Evolutionary conservation across 352 stramenopile species (phyloP).

Genomic region (Phytophthora sp.): DNA sequence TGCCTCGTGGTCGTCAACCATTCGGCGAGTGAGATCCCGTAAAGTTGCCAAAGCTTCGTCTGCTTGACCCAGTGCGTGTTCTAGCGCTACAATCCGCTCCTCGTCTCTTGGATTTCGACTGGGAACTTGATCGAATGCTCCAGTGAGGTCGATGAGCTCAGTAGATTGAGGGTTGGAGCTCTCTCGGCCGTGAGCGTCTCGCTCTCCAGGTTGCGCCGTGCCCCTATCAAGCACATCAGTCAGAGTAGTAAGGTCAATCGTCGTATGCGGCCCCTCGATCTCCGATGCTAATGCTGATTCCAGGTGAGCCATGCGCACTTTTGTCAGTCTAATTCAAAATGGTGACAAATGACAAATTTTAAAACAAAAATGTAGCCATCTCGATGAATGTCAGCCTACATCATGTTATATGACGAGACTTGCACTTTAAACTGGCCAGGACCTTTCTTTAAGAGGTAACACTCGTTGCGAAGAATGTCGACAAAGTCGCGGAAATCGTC

Average conservation of each 20-base stretch:
- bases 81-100: not conserved
- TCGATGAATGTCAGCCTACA: constrained; percentile 10
- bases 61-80: constrained; percentile 5
- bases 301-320: no score
- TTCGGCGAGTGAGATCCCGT: not conserved
- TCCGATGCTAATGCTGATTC: no score
- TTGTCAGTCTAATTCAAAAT: no score
- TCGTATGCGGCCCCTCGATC: not conserved
- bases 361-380: not conserved
- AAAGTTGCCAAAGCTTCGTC: not conserved
- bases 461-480: constrained; percentile 87
- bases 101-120: not conserved
- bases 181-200: not conserved
- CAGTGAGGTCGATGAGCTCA: constrained; percentile 6
- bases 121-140: not conserved
- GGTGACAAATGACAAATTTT: no score
- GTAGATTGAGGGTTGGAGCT: not conserved
- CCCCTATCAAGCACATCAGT: not conserved
- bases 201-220: not conserved
- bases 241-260: not conserved
- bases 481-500: constrained; percentile 87
- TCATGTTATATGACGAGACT: constrained; percentile 58
- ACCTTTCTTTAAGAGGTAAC: constrained; percentile 86
- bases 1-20: constrained; percentile 15
- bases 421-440: constrained; percentile 82